phyloP scores from a whole-genome alignment of 495 filamentous ascomycete genomes.

The Terfezia claveryi region DNA sequence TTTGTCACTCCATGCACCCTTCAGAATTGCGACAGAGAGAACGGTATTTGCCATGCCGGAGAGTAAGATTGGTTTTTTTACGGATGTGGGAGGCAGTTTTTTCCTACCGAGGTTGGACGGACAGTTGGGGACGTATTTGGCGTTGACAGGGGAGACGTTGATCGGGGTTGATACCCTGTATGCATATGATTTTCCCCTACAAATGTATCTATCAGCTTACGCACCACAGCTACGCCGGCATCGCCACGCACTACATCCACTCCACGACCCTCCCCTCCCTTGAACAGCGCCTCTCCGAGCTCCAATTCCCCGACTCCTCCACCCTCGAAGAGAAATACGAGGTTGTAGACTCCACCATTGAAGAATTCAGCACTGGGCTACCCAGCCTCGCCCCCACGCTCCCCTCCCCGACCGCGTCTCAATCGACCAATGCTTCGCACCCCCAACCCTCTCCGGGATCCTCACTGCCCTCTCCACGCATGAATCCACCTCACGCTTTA shows the following conservation, averaged over 20 bases:
- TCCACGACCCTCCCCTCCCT: constrained; percentile 60
- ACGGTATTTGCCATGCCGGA: constrained; percentile 97
- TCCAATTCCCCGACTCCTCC: constrained; percentile 61
- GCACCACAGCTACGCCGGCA: constrained; percentile 37
- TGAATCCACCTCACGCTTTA: constrained; percentile 21
- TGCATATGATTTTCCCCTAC: not conserved
- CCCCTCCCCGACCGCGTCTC: constrained; percentile 42
- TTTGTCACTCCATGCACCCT: constrained; percentile 78
- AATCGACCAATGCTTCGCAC: constrained; percentile 41
- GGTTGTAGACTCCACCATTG: constrained; percentile 67
- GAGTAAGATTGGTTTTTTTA: constrained; percentile 94
- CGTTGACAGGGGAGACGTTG: constrained; percentile 61
- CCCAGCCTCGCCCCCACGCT: constrained; percentile 48
- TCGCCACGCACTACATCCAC: constrained; percentile 89
- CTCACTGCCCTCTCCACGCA: constrained; percentile 35
- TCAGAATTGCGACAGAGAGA: constrained; percentile 86
- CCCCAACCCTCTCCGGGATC: constrained; percentile 46
- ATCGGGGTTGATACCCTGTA: constrained; percentile 63
- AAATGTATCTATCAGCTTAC: not conserved
- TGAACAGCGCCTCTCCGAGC: constrained; percentile 66
- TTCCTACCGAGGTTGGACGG: constrained; percentile 82
- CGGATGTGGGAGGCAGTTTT: constrained; percentile 87
- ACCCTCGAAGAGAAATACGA: constrained; percentile 34
- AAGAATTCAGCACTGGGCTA: constrained; percentile 70
- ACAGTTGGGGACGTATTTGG: constrained; percentile 66